Conservation (phyloP, 2,329 filamentous ascomycete species). For the Diaporthe helianthi region DNA sequence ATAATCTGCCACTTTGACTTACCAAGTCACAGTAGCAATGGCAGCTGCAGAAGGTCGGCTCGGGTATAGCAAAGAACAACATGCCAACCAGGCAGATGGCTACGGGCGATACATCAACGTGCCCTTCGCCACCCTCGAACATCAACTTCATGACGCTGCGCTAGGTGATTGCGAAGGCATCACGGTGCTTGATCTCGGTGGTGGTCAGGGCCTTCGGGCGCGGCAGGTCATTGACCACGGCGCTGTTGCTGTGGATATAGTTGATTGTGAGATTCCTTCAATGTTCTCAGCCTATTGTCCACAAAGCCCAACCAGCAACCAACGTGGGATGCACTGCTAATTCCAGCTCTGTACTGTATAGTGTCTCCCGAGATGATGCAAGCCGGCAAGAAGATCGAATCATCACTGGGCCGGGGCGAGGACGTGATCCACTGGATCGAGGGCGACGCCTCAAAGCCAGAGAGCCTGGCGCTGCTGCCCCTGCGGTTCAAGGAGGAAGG, state of each 20-base stretch:
- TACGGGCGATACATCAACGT: conserved; percentile 15
- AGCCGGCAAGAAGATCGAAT: conserved; percentile 35
- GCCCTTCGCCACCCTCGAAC: conserved; percentile 13
- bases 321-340: background rate
- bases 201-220: conserved; percentile 42
- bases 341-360: background rate
- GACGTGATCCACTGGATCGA: conserved; percentile 33
- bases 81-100: conserved; percentile 16
- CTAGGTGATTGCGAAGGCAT: conserved; percentile 40
- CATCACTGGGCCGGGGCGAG: conserved; percentile 22
- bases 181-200: conserved; percentile 43
- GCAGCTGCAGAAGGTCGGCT: background rate
- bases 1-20: background rate
- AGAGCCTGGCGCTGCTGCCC: conserved; percentile 29
- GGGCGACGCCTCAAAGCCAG: conserved; percentile 35
- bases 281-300: background rate
- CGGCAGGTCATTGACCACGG: conserved; percentile 40
- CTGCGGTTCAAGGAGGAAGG: conserved; percentile 30
- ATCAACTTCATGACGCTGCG: conserved; percentile 32
- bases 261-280: conserved; percentile 37
- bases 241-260: conserved; percentile 40
- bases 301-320: too few relatives aligned
- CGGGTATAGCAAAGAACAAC: conserved; percentile 30
- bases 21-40: background rate
- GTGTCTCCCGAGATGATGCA: conserved; percentile 42